Conservation (phyloP, 768 basidiomycete species). For the Hortiboletus campestris region DNA sequence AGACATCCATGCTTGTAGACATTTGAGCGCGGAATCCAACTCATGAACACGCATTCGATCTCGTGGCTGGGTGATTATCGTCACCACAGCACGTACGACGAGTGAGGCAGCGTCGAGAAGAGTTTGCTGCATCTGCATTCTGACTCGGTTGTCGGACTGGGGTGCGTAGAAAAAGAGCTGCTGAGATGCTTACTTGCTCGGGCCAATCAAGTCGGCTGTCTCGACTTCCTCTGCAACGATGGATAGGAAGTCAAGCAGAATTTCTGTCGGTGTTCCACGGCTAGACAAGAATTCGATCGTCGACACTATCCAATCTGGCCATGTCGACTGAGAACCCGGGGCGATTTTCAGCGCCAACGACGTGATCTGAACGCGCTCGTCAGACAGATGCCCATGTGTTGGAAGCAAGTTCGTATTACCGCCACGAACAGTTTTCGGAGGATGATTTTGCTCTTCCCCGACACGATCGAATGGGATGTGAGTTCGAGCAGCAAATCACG, state of each 20-base stretch:
- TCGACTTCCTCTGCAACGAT: conserved; percentile 84
- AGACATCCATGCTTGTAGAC: conserved; percentile 81
- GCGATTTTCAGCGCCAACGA: conserved; percentile 71
- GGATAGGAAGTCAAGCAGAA: conserved; percentile 70
- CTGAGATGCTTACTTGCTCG: conserved; percentile 59
- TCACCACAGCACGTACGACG: conserved; percentile 65
- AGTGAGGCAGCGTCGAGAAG: conserved; percentile 67
- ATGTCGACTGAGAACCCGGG: conserved; percentile 53
- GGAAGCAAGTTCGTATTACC: conserved; percentile 38
- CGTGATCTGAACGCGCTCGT: conserved; percentile 44
- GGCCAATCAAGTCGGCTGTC: conserved; percentile 69
- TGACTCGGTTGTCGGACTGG: conserved; percentile 28
- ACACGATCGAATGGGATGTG: conserved; percentile 61
- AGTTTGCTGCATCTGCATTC: conserved; percentile 61
- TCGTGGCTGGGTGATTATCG: conserved; percentile 47
- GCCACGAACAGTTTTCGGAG: conserved; percentile 86
- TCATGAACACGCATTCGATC: conserved; percentile 39
- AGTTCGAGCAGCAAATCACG: conserved; percentile 68
- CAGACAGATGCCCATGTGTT: neutral
- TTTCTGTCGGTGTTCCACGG: conserved; percentile 55
- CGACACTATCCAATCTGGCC: conserved; percentile 76
- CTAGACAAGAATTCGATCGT: conserved; percentile 61
- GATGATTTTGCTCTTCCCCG: conserved; percentile 64
- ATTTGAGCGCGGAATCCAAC: conserved; percentile 69
- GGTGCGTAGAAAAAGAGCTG: neutral